A percentile compares a stretch with the other conserved stretches of the same genome.
Conservation (phyloP, 257 asterid genomes). For the Solanum sparsipilum region DNA sequence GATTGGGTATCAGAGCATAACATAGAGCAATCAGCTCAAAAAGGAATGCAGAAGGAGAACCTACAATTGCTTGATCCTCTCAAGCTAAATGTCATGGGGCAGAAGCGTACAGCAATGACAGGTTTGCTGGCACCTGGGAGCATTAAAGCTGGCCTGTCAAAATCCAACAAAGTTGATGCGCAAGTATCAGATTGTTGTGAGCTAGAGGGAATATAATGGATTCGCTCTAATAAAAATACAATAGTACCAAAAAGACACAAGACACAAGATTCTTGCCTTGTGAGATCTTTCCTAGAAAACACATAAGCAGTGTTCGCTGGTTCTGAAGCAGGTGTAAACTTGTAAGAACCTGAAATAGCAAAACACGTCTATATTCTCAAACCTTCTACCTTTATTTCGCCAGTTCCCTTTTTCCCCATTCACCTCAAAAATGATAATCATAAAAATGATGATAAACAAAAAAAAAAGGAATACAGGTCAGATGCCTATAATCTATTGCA, state of each 20-base stretch:
- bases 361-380: neutral
- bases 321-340: constrained; percentile 51
- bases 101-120: constrained; percentile 90
- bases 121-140: constrained; percentile 98
- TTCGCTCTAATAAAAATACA: neutral
- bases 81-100: constrained; percentile 57
- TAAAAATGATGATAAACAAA: neutral
- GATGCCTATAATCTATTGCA: neutral
- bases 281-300: constrained; percentile 77
- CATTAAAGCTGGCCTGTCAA: constrained; percentile 85
- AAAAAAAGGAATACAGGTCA: neutral
- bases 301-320: constrained; percentile 76
- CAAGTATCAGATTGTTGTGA: neutral
- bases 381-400: neutral
- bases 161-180: constrained; percentile 6
- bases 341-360: constrained; percentile 59
- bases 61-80: constrained; percentile 62
- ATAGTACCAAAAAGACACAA: neutral
- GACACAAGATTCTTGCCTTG: constrained; percentile 56
- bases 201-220: neutral
- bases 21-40: neutral
- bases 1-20: constrained; percentile 6
- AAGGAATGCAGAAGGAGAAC: neutral
- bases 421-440: neutral
- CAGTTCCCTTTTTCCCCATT: neutral